Evolutionary conservation across 352 stramenopile genomes (phyloP).

Genomic region (Plasmopara muralis): DNA sequence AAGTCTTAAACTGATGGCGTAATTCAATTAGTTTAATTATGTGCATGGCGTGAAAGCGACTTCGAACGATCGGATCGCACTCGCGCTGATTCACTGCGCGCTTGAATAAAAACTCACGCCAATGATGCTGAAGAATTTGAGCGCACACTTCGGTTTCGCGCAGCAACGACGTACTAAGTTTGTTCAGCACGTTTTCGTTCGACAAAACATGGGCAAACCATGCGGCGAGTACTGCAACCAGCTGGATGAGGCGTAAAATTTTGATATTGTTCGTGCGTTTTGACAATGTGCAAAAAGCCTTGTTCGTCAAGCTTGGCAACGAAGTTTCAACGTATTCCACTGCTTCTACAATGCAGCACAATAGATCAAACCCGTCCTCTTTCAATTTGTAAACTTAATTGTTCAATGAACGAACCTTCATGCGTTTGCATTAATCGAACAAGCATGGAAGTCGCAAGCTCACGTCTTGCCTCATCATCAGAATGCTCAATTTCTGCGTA

Average conservation of each 20-base stretch:
- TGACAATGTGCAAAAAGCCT: conserved; percentile 58
- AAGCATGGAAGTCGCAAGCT: conserved; percentile 66
- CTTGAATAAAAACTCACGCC: conserved; percentile 57
- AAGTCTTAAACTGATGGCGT: conserved; percentile 54
- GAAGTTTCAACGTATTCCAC: conserved; percentile 61
- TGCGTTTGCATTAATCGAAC: conserved; percentile 57
- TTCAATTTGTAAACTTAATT: too few relatives aligned
- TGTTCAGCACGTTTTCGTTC: conserved; percentile 50
- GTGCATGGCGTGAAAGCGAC: conserved; percentile 63
- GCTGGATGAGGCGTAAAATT: conserved; percentile 45
- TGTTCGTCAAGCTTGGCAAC: conserved; percentile 65
- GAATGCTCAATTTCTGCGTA: conserved; percentile 59
- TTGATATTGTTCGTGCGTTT: conserved; percentile 42
- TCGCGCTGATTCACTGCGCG: conserved; percentile 36
- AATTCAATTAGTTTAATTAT: conserved; percentile 69
- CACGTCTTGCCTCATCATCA: conserved; percentile 30
- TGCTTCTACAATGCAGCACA: conserved; percentile 24
- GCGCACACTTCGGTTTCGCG: conserved; percentile 60
- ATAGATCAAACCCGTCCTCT: neutral
- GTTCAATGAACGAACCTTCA: conserved; percentile 46
- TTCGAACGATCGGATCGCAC: conserved; percentile 42
- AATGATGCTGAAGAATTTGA: conserved; percentile 71
- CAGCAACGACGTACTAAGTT: conserved; percentile 45
- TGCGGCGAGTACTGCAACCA: conserved; percentile 49
- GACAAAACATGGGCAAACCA: conserved; percentile 60